Conservation (phyloP, 2,329 filamentous ascomycete species). For the Alternaria gansuensis region DNA sequence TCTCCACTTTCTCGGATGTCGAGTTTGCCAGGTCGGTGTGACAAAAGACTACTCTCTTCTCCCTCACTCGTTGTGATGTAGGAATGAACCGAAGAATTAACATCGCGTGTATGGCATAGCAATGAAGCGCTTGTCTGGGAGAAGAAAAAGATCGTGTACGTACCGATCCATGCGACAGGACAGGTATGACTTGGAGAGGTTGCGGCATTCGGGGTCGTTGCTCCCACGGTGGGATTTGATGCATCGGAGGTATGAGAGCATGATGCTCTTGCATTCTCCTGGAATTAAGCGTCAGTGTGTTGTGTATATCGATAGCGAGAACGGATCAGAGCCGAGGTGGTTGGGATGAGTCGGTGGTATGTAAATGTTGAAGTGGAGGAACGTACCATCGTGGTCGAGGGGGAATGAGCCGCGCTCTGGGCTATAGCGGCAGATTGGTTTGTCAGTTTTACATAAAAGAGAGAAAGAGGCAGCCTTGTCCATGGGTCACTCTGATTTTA, state of each 20-base stretch:
- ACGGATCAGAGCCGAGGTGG: conserved; percentile 7
- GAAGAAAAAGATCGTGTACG: conserved; percentile 47
- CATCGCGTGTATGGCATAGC: neutral
- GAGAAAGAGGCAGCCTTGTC: neutral
- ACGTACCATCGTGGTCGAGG: conserved; percentile 85
- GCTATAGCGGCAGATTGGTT: conserved; percentile 56
- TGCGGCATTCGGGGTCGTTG: conserved; percentile 86
- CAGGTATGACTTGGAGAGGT: conserved; percentile 87
- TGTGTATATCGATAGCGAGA: neutral
- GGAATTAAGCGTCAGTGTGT: conserved; percentile 35
- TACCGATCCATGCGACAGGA: conserved; percentile 94
- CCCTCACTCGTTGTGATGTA: conserved; percentile 25
- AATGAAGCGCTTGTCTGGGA: neutral
- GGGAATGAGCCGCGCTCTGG: conserved; percentile 94
- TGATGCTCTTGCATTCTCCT: conserved; percentile 94
- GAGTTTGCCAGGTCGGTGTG: conserved; percentile 47
- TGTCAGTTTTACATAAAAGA: neutral
- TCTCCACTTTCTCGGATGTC: conserved; percentile 39
- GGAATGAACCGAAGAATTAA: rapidly evolving
- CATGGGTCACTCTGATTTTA: neutral
- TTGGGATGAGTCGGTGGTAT: conserved; percentile 41
- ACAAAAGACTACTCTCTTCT: conserved; percentile 38
- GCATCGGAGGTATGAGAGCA: conserved; percentile 84
- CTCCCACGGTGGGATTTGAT: conserved; percentile 83
- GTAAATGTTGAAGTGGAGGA: conserved; percentile 52